Evolutionary conservation across 805 yeast genomes (phyloP), one percentile per base, ranked within the genome.

Genomic region (Saccharomycopsis capsularis): DNA sequence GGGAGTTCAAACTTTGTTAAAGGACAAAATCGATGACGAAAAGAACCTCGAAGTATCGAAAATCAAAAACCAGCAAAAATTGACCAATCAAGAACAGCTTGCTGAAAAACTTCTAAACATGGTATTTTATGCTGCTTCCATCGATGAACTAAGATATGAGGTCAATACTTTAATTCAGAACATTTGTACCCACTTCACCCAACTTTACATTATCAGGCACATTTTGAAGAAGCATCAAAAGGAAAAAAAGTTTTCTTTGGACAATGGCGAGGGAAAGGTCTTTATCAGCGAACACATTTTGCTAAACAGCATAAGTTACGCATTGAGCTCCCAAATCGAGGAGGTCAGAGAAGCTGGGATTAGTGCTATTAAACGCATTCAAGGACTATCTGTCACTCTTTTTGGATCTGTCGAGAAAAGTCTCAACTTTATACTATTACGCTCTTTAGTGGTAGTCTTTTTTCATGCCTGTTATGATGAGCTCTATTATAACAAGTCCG

Each of bases 401-500:
- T 86, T 88, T 64, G 95, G 90, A 0, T 66, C 73, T 0, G 71
- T 72, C 1, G 85, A 80, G 19, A 76, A 79, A 40, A 82, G 86
- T 1, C 72, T 83, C 53, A 75, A 78, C 45, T 85, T 86, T 46
- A 85, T 95, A 1, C 73, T 89, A 34, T 74, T 87, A 54, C 76
- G 93, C 50, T 74, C 82, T 6, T 69, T 91, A 70, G 79, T 86
- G 56, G 81, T 87, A 45, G 82, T 81, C 46, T 83, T 95, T 59
- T 80, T 95, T 39, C 99, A 93, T 60, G 78, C 86, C 43, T 90
- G 98, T 65, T 93, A 85, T 60, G 93, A 86, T 53, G 96, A 86
- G 62, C 82, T 80, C 32, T 91, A 85, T 65, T 85, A 85, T 62
- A 74, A 81, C 27, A 93, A 93, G 57, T 71, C 86, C 9, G 96